Evolutionary conservation across 2,329 filamentous ascomycete genomes (phyloP).

Genomic region (Thielaviopsis ethacetica): DNA sequence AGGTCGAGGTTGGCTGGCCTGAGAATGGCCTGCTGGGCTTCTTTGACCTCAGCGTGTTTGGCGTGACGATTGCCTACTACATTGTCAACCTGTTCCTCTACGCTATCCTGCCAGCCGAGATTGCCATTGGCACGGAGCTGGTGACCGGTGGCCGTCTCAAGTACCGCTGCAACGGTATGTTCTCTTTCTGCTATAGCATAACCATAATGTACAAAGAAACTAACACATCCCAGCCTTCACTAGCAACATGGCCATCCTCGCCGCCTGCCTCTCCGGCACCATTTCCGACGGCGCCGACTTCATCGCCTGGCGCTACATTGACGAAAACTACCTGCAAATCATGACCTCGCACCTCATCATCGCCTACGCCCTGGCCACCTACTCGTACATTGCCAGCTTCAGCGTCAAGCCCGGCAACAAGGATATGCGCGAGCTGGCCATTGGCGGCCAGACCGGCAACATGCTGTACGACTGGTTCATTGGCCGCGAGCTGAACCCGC

Average conservation of each 20-base stretch:
- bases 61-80: slow-evolving; percentile 66
- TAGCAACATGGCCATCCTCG: slow-evolving; percentile 58
- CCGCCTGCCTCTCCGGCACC: slow-evolving; percentile 58
- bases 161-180: slow-evolving; percentile 64
- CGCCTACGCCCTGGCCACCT: slow-evolving; percentile 54
- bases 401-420: slow-evolving; percentile 59
- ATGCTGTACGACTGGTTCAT: slow-evolving; percentile 93
- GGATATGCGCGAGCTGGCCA: slow-evolving; percentile 60
- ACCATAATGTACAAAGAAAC: background rate
- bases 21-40: slow-evolving; percentile 52
- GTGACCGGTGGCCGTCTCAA: slow-evolving; percentile 55
- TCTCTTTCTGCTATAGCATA: background rate
- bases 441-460: slow-evolving; percentile 69
- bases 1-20: slow-evolving; percentile 70
- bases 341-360: slow-evolving; percentile 71
- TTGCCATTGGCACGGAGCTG: slow-evolving; percentile 54
- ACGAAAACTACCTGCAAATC: slow-evolving; percentile 77
- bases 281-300: slow-evolving; percentile 64
- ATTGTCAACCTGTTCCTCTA: slow-evolving; percentile 59
- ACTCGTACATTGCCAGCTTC: slow-evolving; percentile 72
- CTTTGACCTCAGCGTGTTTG: slow-evolving; percentile 49
- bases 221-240: slow-evolving; percentile 41
- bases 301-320: slow-evolving; percentile 80
- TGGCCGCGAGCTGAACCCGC: slow-evolving; percentile 85
- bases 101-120: slow-evolving; percentile 56